These are phyloP conservation scores for Mercurialis annua DNA, from an alignment of 345 rosid genomes.

Conservation along the genomic window DNA sequence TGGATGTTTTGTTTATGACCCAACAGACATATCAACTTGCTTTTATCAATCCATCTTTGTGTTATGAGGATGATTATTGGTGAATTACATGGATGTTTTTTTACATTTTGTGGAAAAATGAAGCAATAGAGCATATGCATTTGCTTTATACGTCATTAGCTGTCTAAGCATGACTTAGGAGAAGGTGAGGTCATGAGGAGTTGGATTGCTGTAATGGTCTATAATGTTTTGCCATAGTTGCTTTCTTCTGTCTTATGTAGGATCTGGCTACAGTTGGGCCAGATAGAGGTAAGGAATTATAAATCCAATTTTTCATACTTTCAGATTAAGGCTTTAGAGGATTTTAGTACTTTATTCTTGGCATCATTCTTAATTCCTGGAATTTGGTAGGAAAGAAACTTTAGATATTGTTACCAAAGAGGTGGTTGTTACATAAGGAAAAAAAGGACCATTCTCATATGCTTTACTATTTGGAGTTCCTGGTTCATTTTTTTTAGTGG, in stretches of 20 bases:
- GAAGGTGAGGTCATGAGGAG: not conserved
- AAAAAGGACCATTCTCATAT: not conserved
- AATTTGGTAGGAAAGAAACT: not conserved
- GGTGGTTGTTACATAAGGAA: slow-evolving; percentile 4
- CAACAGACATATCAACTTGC: not conserved
- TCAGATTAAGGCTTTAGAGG: not conserved
- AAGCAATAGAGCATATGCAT: not conserved
- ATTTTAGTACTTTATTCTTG: not conserved
- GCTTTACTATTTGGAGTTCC: not conserved
- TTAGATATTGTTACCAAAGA: not conserved
- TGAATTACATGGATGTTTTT: not conserved
- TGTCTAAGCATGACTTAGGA: not conserved
- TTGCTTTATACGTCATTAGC: not conserved
- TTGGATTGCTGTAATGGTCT: not conserved
- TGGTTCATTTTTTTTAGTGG: not conserved
- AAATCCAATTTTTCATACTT: not conserved
- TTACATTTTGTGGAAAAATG: not conserved
- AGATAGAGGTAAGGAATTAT: not conserved
- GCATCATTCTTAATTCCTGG: not conserved
- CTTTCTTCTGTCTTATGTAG: too few species aligned
- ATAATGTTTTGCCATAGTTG: not conserved
- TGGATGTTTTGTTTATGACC: not conserved
- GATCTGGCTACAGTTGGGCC: not conserved
- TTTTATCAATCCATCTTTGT: not conserved
- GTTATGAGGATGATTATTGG: not conserved